phyloP scores from a whole-genome alignment of 306 rosid genomes.

The Castanea sativa region DNA sequence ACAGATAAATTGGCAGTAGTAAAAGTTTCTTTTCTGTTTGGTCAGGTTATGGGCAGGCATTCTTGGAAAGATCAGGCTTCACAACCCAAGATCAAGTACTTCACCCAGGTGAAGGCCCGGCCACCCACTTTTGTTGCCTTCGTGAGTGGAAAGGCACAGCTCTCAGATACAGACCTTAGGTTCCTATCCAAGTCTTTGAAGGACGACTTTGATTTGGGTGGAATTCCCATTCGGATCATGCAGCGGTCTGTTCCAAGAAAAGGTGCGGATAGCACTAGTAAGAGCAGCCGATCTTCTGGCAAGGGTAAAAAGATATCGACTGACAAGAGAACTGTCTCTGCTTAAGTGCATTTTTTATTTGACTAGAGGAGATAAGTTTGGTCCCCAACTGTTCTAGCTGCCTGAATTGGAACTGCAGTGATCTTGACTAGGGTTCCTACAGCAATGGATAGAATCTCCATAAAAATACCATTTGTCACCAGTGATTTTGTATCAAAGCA shows the following conservation, averaged over 20 bases:
- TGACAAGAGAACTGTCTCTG: conserved; percentile 56
- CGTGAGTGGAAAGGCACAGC: conserved; percentile 69
- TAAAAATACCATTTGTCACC: too few species aligned
- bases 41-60: conserved; percentile 95
- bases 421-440: too few species aligned
- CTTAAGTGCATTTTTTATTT: not conserved
- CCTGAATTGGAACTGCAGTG: too few species aligned
- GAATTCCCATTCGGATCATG: conserved; percentile 88
- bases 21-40: conserved; percentile 13
- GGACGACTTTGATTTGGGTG: conserved; percentile 95
- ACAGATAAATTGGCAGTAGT: conserved; percentile 4
- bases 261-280: conserved; percentile 29
- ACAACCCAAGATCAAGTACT: conserved; percentile 83
- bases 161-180: conserved; percentile 69
- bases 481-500: too few species aligned
- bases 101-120: conserved; percentile 94
- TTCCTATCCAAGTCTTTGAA: conserved; percentile 85
- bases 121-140: conserved; percentile 95
- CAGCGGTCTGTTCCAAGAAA: conserved; percentile 58
- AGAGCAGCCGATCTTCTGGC: conserved; percentile 32
- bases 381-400: too few species aligned
- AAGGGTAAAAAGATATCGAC: conserved; percentile 44
- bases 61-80: conserved; percentile 97
- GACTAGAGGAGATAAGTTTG: not conserved
- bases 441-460: too few species aligned